Base-by-base conservation (phyloP, 2,329 filamentous ascomycete species). In the Colletotrichum echinochloae region DNA sequence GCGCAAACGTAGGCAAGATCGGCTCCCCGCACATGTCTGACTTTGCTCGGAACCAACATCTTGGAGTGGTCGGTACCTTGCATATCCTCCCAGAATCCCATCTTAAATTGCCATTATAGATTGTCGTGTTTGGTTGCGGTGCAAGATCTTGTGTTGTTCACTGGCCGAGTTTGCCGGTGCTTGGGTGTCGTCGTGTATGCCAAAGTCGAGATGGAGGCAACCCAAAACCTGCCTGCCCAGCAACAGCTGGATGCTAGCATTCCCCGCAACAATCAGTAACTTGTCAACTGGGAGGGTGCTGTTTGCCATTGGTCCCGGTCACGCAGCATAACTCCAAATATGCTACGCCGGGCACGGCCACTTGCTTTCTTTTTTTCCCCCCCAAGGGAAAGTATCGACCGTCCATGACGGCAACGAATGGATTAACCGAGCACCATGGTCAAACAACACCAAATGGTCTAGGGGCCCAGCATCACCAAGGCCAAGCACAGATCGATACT, bases 281-380 rank as follows among this genome's bases (percentile, higher is more conserved):
- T 48, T 28, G n/a, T n/a, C 20, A 39, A 30, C 12, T 33, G 48
- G 20, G 33, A 33, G 20, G 20, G n/a, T 28, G n/a, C 16, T 23
- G 59, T 14, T 51, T 23, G 2, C n/a, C 16, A 28, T 61, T 14
- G 33, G 16, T 14, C 16, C 2, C 1, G n/a, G 11, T 14, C 37
- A 30, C 41, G 57, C 44, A 39, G 37, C 37, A 51, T 3, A 18
- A 44, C 46, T 7, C 44, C 44, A 33, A 59, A n/a, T 41, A 35
- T 28, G 16, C 41, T 37, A 68, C 51, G 49, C 5, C 46, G 11
- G 54, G 46, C 39, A 44, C 46, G 16, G n/a, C 20, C 16, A 20
- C 3, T 49, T 46, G 26, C 18, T 62, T 67, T 63, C 68, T 63
- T 70, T 41, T 63, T 71, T n/a, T n/a, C n/a, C n/a, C n/a, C 59